Percentiles rank a stretch among this genome's conserved stretches.
These are phyloP conservation scores for Chaetoceros tenuissimus DNA, from an alignment of 108 stramenopile genomes.

Conservation along the genomic window DNA sequence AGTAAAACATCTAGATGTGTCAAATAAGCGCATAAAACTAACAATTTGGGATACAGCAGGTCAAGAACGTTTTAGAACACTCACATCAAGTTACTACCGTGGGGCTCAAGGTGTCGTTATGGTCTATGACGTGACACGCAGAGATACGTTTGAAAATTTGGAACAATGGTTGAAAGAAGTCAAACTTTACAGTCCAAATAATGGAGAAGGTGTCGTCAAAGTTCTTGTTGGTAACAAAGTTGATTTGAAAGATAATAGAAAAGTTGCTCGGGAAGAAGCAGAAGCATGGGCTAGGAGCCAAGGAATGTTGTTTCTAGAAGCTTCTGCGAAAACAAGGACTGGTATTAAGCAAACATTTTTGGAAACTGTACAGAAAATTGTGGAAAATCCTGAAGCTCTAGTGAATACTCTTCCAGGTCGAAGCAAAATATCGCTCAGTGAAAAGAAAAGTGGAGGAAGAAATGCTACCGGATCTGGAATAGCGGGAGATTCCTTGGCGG, in stretches of 20 bases:
- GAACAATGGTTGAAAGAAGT: slow-evolving; percentile 97
- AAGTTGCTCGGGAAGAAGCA: slow-evolving; percentile 75
- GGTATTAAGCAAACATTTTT: slow-evolving; percentile 90
- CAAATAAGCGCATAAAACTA: slow-evolving; percentile 86
- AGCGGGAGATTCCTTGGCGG: too few species aligned
- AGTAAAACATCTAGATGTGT: slow-evolving; percentile 81
- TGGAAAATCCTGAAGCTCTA: slow-evolving; percentile 92
- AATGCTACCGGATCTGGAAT: too few species aligned
- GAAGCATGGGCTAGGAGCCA: slow-evolving; percentile 92
- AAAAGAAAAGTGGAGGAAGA: too few species aligned
- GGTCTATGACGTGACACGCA: slow-evolving; percentile 96
- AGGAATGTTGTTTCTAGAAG: slow-evolving; percentile 96
- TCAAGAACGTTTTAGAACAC: slow-evolving; percentile 97
- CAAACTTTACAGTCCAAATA: slow-evolving; percentile 88
- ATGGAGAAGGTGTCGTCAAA: slow-evolving; percentile 94
- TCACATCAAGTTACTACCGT: slow-evolving; percentile 96
- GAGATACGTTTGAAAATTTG: slow-evolving; percentile 97
- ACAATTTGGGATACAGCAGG: slow-evolving; percentile 98
- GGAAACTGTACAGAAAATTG: slow-evolving; percentile 95
- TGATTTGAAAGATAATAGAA: slow-evolving; percentile 63
- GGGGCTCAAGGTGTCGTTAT: slow-evolving; percentile 99
- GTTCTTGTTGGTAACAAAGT: slow-evolving; percentile 97
- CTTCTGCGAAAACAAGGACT: slow-evolving; percentile 87
- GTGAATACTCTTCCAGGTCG: slow-evolving; percentile 86
- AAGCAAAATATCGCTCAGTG: slow-evolving; percentile 46